A percentile compares a stretch with the other conserved stretches of the same genome.
Conservation (phyloP, 2,329 filamentous ascomycete species). For the Penicillium sp. region DNA sequence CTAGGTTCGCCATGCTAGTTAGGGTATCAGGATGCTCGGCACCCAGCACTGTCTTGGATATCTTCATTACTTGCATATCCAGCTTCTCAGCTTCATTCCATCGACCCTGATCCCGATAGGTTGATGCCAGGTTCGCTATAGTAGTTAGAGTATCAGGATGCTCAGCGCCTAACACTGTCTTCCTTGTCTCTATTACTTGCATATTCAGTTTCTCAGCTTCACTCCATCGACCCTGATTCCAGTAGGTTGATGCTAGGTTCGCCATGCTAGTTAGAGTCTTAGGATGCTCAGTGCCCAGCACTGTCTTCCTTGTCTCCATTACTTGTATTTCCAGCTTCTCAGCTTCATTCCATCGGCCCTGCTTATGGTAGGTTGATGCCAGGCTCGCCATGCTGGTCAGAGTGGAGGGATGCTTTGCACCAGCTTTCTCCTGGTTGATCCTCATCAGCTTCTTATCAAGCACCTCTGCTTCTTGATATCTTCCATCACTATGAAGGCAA, state of each 20-base stretch:
- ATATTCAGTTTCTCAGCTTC: conserved; percentile 19
- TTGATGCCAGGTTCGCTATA: conserved; percentile 21
- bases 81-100: too few relatives aligned
- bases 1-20: conserved; percentile 6
- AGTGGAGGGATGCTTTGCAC: conserved; percentile 22
- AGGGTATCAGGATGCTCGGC: conserved; percentile 11
- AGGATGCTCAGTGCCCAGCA: conserved; percentile 7
- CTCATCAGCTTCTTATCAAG: background rate
- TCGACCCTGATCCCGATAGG: conserved; percentile 14
- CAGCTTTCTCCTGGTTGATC: background rate
- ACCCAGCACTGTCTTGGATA: background rate
- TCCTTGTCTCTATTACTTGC: conserved; percentile 15
- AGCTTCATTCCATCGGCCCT: conserved; percentile 16
- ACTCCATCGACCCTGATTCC: conserved; percentile 15
- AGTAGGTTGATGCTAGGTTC: conserved; percentile 1
- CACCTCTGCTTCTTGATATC: conserved; percentile 17
- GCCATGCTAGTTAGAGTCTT: conserved; percentile 9
- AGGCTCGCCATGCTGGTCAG: conserved; percentile 17
- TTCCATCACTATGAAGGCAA: conserved; percentile 16
- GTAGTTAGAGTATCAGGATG: conserved; percentile 23
- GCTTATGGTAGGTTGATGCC: conserved; percentile 13
- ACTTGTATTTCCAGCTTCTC: too few relatives aligned
- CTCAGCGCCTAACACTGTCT: conserved; percentile 19
- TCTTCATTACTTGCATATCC: too few relatives aligned
- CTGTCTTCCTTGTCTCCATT: too few relatives aligned